Base-by-base conservation (phyloP, 176 grass and related monocot species). In the Phragmites australis region DNA sequence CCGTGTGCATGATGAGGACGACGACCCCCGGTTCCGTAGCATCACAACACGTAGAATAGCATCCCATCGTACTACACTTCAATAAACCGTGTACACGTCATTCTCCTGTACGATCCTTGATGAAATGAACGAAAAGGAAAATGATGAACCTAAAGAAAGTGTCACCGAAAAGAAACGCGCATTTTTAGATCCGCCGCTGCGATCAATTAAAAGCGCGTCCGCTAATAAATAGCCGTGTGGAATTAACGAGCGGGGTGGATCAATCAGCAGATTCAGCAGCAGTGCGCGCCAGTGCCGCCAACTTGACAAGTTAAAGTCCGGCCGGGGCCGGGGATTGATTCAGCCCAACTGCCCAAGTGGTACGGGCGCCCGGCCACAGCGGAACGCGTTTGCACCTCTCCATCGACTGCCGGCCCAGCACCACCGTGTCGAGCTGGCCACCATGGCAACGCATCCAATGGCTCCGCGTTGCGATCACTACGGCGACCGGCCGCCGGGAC, bases 161-260 rank as follows among this genome's bases (percentile, higher is more conserved):
- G 16, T 72, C 8, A 1, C 15, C 26, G 0, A 1, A 5, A 50
- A 48, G 44, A 8, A 78, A 65, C 44, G 44, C 58, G 45, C 43
- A 4, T 50, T 48, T 75, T 56, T 12, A 0, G 10, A 23, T 45
- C 21, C 40, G 16, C 9, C 8, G 52, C 31, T 3, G 46, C 45
- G 21, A 40, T 39, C 46, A 9, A 39, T 3, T 6, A 51, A 29
- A 49, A 77, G 17, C 26, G 26, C 46, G 30, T 6, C 47, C 14
- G 31, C 21, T 39, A 40, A 50, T 66, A 79, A 80, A 68, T 53
- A 6, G 22, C 23, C 63, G 37, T 42, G 77, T 56, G 39, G 62
- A 80, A 17, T 80, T 54, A 39, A 68, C 23, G 22, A 14, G 0
- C 21, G 48, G 5, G 39, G 6, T 3, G n/a, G 0, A 53, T 32